Conservation (phyloP, 2,329 filamentous ascomycete species). For the Xylariaceae sp. region DNA sequence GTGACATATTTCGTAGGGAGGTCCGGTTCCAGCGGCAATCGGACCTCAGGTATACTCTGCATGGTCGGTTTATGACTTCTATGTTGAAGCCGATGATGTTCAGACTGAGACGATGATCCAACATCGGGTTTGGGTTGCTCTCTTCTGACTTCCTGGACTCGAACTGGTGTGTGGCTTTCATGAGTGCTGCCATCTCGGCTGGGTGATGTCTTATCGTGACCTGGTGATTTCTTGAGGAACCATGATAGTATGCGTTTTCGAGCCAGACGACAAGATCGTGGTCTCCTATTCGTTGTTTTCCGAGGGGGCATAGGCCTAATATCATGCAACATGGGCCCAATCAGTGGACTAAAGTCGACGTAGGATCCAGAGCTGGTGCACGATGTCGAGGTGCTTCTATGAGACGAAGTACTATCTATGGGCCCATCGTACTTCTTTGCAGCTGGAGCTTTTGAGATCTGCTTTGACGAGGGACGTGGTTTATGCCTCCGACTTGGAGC, state of each 20-base stretch:
- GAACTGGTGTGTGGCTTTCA: slow-evolving; percentile 8
- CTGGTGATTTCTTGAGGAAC: slow-evolving; percentile 24
- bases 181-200: background rate
- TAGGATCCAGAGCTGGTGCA: slow-evolving; percentile 24
- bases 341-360: slow-evolving; percentile 24
- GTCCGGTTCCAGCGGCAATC: slow-evolving; percentile 3
- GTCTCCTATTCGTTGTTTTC: slow-evolving; percentile 13
- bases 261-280: slow-evolving; percentile 13
- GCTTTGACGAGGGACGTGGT: background rate
- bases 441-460: background rate
- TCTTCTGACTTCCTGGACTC: slow-evolving; percentile 14
- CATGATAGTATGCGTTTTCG: slow-evolving; percentile 26
- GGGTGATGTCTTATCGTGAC: slow-evolving; percentile 16
- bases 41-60: slow-evolving; percentile 15
- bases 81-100: slow-evolving; percentile 8
- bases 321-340: slow-evolving; percentile 14
- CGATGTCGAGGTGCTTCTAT: slow-evolving; percentile 9
- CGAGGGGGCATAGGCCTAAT: slow-evolving; percentile 16
- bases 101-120: slow-evolving; percentile 7
- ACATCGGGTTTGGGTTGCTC: slow-evolving; percentile 11
- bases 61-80: slow-evolving; percentile 11
- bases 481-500: slow-evolving; percentile 6
- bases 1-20: slow-evolving; percentile 13
- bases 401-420: slow-evolving; percentile 13
- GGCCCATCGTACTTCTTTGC: slow-evolving; percentile 19